Conservation (phyloP, 257 asterid species). For the Scutellaria minor region DNA sequence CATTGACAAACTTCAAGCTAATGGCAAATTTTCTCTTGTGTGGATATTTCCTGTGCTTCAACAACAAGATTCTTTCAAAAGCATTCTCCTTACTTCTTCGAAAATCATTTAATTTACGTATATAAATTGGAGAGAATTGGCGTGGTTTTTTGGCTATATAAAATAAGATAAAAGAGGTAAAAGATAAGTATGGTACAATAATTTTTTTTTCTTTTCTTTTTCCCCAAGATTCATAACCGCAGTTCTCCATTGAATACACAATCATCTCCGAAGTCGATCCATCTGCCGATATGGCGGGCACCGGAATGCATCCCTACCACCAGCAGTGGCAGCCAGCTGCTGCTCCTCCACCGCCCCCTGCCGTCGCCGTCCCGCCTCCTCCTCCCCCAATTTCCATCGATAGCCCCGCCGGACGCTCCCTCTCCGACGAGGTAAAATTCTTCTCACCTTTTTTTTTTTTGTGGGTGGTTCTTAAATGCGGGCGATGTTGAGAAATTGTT, state of each 20-base stretch:
- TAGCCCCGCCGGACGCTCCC: constrained; percentile 37
- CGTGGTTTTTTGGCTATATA: too few species aligned
- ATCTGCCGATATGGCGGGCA: constrained; percentile 49
- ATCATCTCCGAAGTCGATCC: not conserved
- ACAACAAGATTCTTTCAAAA: too few species aligned
- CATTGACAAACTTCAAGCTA: too few species aligned
- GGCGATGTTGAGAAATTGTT: not conserved
- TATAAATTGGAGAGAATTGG: too few species aligned
- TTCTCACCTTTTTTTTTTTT: not conserved
- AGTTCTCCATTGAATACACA: too few species aligned
- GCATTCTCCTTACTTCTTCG: too few species aligned
- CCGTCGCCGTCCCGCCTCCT: constrained; percentile 53
- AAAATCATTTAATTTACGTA: too few species aligned
- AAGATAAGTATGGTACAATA: too few species aligned
- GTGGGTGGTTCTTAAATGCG: not conserved
- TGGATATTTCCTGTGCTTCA: too few species aligned
- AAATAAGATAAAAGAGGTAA: too few species aligned
- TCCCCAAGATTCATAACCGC: not conserved
- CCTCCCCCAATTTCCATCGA: constrained; percentile 49
- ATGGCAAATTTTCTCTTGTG: too few species aligned
- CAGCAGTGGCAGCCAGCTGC: constrained; percentile 76
- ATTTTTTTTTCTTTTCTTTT: too few species aligned
- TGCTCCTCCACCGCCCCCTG: constrained; percentile 52
- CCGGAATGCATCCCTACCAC: constrained; percentile 84
- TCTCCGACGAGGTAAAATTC: constrained; percentile 43